These are phyloP conservation scores for Ogataea populi-albae DNA, from an alignment of 805 yeast species.

Conservation along the genomic window DNA sequence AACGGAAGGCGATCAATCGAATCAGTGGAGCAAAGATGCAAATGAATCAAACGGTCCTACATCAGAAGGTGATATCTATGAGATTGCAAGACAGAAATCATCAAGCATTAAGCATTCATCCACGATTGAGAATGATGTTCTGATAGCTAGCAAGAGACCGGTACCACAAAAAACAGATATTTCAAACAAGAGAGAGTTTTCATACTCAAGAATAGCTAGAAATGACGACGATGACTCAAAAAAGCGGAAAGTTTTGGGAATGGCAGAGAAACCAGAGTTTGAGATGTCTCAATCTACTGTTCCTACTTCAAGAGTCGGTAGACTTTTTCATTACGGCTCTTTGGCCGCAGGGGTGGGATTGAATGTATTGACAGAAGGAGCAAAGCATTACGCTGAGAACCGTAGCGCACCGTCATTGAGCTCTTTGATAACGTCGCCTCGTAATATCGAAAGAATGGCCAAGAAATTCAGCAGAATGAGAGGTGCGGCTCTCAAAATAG, in stretches of 20 bases:
- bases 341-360: conserved; percentile 89
- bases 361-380: conserved; percentile 76
- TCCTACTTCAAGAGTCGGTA: conserved; percentile 81
- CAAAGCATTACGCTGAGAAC: conserved; percentile 59
- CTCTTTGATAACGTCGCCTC: conserved; percentile 67
- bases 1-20: conserved; percentile 3
- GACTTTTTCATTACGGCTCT: conserved; percentile 90
- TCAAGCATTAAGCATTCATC: conserved; percentile 20
- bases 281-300: conserved; percentile 66
- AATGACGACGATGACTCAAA: conserved; percentile 8
- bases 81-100: conserved; percentile 33
- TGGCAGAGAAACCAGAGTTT: conserved; percentile 36
- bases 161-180: conserved; percentile 12
- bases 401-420: conserved; percentile 46
- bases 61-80: conserved; percentile 33
- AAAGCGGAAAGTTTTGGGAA: conserved; percentile 26
- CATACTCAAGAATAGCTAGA: conserved; percentile 8
- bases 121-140: conserved; percentile 11
- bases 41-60: too few relatives aligned
- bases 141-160: conserved; percentile 21
- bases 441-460: conserved; percentile 84
- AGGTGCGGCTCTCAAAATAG: conserved; percentile 97
- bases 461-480: conserved; percentile 89
- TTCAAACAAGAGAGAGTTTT: conserved; percentile 22
- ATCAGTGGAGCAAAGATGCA: too few relatives aligned